Conservation (phyloP, 345 rosid genomes). For the Linum trigynum region DNA sequence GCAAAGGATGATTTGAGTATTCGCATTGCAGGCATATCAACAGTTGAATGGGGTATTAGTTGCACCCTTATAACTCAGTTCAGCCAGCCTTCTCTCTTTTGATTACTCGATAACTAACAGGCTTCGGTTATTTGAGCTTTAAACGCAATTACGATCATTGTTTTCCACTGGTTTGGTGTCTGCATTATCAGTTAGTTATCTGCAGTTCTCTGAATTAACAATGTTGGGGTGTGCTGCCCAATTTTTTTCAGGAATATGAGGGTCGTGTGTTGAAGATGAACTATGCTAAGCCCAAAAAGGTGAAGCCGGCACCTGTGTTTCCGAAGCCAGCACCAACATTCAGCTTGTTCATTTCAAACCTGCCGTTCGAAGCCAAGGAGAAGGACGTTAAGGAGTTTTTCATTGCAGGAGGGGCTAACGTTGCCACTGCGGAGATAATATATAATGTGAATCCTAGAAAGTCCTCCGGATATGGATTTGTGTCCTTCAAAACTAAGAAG, state of each 20-base stretch:
- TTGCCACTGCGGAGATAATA: slow-evolving; percentile 56
- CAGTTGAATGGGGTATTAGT: no score
- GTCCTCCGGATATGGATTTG: slow-evolving; percentile 77
- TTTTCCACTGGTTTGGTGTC: no score
- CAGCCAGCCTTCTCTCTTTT: no score
- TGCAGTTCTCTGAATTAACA: not conserved
- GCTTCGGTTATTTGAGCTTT: no score
- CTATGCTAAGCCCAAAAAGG: slow-evolving; percentile 49
- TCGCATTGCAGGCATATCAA: not conserved
- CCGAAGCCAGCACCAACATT: slow-evolving; percentile 36
- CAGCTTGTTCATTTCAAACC: slow-evolving; percentile 61
- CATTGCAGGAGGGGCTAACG: slow-evolving; percentile 34
- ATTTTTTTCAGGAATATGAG: slow-evolving; percentile 43
- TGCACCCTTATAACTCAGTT: no score
- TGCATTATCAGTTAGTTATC: no score
- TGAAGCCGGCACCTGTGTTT: slow-evolving; percentile 36
- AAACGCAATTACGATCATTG: no score
- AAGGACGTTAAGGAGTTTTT: slow-evolving; percentile 67
- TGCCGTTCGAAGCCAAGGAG: slow-evolving; percentile 54
- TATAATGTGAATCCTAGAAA: slow-evolving; percentile 65
- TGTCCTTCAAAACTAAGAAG: slow-evolving; percentile 64
- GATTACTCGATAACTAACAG: no score
- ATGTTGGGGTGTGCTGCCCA: slow-evolving; percentile 2
- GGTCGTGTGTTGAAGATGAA: slow-evolving; percentile 52
- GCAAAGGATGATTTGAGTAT: not conserved